phyloP scores from a whole-genome alignment of 495 filamentous ascomycete genomes.

The Talaromyces adpressus region DNA sequence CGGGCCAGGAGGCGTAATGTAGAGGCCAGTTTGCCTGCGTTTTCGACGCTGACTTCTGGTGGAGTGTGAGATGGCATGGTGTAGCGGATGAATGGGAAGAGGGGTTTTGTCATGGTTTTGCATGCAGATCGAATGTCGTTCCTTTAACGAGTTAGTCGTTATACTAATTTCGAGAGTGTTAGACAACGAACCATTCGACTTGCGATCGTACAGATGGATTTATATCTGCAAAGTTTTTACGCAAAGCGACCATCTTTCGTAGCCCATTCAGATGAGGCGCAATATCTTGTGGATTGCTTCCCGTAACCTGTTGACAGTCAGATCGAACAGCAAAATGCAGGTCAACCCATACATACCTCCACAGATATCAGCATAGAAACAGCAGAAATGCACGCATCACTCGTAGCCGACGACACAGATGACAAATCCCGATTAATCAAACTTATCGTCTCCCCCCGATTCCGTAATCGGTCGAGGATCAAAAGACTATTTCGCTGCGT shows the following conservation, averaged over 20 bases:
- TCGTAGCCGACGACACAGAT: constrained; percentile 32
- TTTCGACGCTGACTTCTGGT: constrained; percentile 27
- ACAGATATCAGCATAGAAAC: constrained; percentile 40
- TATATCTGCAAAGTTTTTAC: constrained; percentile 37
- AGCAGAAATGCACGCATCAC: constrained; percentile 39
- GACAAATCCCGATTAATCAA: constrained; percentile 39
- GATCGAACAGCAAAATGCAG: background rate
- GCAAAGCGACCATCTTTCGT: constrained; percentile 39
- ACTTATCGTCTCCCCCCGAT: constrained; percentile 40
- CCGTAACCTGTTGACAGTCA: constrained; percentile 30
- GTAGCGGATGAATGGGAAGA: constrained; percentile 38
- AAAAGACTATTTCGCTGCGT: constrained; percentile 25
- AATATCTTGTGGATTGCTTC: constrained; percentile 37
- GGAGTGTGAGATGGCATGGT: constrained; percentile 28
- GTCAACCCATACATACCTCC: constrained; percentile 22
- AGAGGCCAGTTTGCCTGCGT: constrained; percentile 28
- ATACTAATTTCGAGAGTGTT: background rate
- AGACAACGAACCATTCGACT: constrained; percentile 33
- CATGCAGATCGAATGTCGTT: constrained; percentile 42
- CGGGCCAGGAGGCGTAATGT: constrained; percentile 29
- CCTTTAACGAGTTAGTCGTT: constrained; percentile 16
- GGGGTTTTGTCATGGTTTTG: constrained; percentile 37
- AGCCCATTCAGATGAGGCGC: constrained; percentile 42
- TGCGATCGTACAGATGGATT: constrained; percentile 32
- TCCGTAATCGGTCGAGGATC: constrained; percentile 37